A percentile compares a stretch with the other conserved stretches of the same genome.
Conservation (phyloP, 257 asterid species). For the Nicotiana tomentosiformis region DNA sequence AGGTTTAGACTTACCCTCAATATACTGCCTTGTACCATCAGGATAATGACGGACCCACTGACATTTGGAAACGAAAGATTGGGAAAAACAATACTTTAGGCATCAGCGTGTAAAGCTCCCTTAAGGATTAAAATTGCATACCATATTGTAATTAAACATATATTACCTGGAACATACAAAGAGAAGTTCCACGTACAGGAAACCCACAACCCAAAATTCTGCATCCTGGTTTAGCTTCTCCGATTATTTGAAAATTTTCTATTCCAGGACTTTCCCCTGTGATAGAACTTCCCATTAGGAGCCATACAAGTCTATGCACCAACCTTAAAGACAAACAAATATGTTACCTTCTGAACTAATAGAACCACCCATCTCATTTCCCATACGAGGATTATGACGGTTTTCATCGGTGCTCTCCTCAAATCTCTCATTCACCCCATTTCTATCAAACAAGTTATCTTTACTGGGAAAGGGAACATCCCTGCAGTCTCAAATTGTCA, state of each 20-base stretch:
- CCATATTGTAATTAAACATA: not conserved
- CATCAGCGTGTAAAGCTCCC: constrained; percentile 10
- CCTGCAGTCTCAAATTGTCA: constrained; percentile 38
- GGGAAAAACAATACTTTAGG: constrained; percentile 1
- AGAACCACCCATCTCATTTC: constrained; percentile 47
- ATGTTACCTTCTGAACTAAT: constrained; percentile 64
- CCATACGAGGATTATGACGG: constrained; percentile 36
- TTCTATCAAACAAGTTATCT: constrained; percentile 44
- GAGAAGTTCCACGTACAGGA: constrained; percentile 94
- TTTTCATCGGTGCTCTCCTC: constrained; percentile 44
- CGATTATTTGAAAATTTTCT: constrained; percentile 82
- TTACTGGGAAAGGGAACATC: constrained; percentile 40
- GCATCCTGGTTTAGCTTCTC: constrained; percentile 95
- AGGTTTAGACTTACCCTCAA: constrained; percentile 59
- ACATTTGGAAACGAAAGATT: constrained; percentile 19
- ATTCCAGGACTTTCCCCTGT: constrained; percentile 89
- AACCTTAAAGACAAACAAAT: not conserved
- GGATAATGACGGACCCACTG: constrained; percentile 99
- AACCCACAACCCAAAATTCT: constrained; percentile 85
- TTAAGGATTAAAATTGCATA: not conserved
- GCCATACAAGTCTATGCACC: not conserved
- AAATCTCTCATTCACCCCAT: constrained; percentile 35
- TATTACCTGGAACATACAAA: constrained; percentile 96
- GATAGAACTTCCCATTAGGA: constrained; percentile 20
- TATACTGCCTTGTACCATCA: constrained; percentile 93